Evolutionary conservation across 2,329 filamentous ascomycete species (phyloP).

Genomic region (Fusarium gaditjirri): DNA sequence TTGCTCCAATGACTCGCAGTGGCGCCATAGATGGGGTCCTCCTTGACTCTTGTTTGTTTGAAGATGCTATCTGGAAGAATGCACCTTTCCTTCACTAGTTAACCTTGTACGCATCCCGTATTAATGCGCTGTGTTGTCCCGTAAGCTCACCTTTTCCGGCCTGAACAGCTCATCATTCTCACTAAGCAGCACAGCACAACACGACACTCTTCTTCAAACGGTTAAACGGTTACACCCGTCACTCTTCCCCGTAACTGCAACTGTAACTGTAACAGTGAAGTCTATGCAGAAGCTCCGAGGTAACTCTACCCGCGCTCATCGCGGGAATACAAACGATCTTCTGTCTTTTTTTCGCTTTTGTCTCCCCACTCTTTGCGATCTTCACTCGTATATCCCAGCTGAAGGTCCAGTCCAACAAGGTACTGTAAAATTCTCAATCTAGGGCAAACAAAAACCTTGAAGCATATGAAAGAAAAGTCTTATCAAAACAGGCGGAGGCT

Average conservation of each 20-base stretch:
- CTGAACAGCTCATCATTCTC: conserved; percentile 25
- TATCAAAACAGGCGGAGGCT: conserved; percentile 21
- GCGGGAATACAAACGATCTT: neutral
- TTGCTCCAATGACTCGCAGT: conserved; percentile 42
- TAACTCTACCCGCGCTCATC: conserved; percentile 15
- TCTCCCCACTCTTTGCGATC: conserved; percentile 20
- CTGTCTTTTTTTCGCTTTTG: neutral
- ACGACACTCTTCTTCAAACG: neutral
- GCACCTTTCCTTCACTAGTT: neutral
- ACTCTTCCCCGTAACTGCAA: neutral
- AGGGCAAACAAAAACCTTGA: neutral
- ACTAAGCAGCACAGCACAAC: conserved; percentile 1
- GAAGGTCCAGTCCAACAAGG: conserved; percentile 18
- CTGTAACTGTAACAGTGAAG: conserved; percentile 2
- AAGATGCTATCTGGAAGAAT: neutral
- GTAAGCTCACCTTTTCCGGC: conserved; percentile 8
- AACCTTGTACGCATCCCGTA: neutral
- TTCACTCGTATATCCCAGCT: conserved; percentile 22
- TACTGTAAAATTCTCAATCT: conserved; percentile 4
- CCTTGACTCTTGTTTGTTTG: conserved; percentile 8
- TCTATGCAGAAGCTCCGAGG: neutral
- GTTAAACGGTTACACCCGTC: conserved; percentile 20
- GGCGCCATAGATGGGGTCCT: conserved; percentile 25
- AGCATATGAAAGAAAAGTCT: conserved; percentile 1
- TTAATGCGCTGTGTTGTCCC: neutral